phyloP scores from a whole-genome alignment of 2,329 filamentous ascomycete species.

The Alternaria metachromatica region DNA sequence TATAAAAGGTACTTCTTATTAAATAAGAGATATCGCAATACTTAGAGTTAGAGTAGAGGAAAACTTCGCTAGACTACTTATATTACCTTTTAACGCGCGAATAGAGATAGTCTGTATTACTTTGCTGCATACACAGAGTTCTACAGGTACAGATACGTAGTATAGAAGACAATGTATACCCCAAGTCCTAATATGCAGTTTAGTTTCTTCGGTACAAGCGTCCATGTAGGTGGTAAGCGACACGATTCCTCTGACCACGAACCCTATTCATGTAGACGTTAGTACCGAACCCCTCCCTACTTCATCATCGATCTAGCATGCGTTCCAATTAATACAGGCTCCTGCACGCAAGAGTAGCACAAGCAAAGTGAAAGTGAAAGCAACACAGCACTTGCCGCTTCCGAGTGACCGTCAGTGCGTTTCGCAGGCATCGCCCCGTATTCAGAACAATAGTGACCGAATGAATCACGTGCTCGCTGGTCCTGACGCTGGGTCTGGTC shows the following conservation, averaged over 20 bases:
- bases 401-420: not conserved
- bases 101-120: rapidly evolving
- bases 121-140: too few species aligned
- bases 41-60: too few species aligned
- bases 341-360: not conserved
- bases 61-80: not conserved
- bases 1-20: too few species aligned
- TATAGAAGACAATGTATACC: not conserved
- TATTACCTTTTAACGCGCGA: not conserved
- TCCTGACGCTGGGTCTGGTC: too few species aligned
- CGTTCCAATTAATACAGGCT: not conserved
- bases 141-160: too few species aligned
- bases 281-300: not conserved
- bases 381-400: not conserved
- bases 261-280: not conserved
- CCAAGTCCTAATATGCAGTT: not conserved
- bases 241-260: rapidly evolving
- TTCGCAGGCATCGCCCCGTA: not conserved
- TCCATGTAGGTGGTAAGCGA: not conserved
- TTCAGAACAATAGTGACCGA: not conserved
- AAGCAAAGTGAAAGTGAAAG: not conserved
- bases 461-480: not conserved
- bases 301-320: not conserved
- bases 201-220: not conserved
- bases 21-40: too few species aligned